These are phyloP conservation scores for Kodamaea restingae DNA, from an alignment of 805 yeast species.

Conservation along the genomic window DNA sequence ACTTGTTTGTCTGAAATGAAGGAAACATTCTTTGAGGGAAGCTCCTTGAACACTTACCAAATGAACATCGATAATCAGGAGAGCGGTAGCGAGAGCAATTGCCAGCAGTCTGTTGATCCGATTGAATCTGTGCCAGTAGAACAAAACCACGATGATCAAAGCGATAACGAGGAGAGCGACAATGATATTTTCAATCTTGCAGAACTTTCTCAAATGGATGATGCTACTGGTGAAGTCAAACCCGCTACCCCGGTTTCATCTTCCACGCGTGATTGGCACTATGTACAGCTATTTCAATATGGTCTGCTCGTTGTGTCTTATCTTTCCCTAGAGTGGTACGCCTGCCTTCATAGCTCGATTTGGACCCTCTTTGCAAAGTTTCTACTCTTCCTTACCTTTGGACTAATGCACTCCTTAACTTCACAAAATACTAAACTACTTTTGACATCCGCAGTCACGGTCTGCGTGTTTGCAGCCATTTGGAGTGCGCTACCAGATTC, in stretches of 20 bases:
- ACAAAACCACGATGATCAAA: too few relatives aligned
- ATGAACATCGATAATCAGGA: not conserved
- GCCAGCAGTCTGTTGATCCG: not conserved
- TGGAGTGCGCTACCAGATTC: conserved; percentile 2
- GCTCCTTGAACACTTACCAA: not conserved
- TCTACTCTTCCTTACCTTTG: not conserved
- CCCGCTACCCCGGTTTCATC: too few relatives aligned
- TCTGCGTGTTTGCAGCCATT: not conserved
- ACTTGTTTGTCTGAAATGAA: conserved; percentile 21
- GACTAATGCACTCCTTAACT: too few relatives aligned
- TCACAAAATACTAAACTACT: not conserved
- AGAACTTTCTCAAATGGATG: too few relatives aligned
- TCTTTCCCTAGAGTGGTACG: too few relatives aligned
- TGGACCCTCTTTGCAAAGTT: not conserved
- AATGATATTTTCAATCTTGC: too few relatives aligned
- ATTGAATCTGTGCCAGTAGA: not conserved
- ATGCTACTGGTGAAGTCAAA: too few relatives aligned
- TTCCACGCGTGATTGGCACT: too few relatives aligned
- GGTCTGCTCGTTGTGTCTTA: too few relatives aligned
- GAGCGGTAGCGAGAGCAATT: not conserved
- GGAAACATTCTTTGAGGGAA: not conserved
- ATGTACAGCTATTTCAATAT: too few relatives aligned
- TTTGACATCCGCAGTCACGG: not conserved
- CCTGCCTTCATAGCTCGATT: not conserved
- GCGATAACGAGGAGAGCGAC: too few relatives aligned